phyloP scores from a whole-genome alignment of 495 filamentous ascomycete genomes.

The Penicillium desertorum region DNA sequence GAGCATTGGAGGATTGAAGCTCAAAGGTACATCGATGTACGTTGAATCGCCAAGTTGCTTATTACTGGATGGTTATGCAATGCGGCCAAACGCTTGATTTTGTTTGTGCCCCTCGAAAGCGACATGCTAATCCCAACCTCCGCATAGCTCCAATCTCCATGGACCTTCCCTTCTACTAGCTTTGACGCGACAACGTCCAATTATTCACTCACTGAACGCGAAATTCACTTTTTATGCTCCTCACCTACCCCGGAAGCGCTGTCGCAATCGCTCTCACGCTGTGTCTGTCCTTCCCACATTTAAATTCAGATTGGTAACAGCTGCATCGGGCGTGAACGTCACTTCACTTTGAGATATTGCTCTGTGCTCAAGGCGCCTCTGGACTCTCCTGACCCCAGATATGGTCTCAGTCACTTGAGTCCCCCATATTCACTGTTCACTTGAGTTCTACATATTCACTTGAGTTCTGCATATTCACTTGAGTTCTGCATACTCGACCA shows the following conservation, averaged over 20 bases:
- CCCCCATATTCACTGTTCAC: too few relatives aligned
- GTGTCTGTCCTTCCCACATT: background rate
- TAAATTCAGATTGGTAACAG: background rate
- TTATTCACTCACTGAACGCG: background rate
- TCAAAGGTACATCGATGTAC: background rate
- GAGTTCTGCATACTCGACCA: background rate
- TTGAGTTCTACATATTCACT: background rate
- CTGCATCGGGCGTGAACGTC: background rate
- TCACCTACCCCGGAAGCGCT: background rate
- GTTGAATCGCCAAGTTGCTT: background rate
- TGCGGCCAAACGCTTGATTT: background rate
- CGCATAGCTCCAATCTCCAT: slow-evolving; percentile 5
- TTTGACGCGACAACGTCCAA: slow-evolving; percentile 8
- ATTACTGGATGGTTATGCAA: background rate
- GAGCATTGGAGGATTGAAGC: background rate
- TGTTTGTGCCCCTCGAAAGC: background rate
- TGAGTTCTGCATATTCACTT: too few relatives aligned
- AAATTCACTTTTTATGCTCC: background rate
- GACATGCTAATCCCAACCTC: slow-evolving; percentile 2
- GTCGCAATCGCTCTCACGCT: background rate
- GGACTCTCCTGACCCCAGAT: background rate
- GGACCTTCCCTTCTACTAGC: background rate
- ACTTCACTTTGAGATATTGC: background rate
- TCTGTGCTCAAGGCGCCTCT: background rate
- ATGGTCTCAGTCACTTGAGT: background rate